Base-by-base conservation (phyloP, 2,329 filamentous ascomycete genomes). In the Sclerotinia minor region DNA sequence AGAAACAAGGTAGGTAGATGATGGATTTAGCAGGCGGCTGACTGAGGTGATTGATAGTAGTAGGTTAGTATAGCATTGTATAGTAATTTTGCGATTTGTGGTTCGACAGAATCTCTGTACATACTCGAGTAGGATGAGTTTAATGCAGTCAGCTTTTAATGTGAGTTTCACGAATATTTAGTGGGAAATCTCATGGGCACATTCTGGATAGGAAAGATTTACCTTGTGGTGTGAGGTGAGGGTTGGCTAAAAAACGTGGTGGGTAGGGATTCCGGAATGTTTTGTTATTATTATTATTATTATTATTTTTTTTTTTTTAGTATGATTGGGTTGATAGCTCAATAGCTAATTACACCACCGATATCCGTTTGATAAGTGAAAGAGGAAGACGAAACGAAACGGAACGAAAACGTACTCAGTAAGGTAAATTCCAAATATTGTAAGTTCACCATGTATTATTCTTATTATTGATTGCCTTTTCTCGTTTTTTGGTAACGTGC, bases 71-170 rank as follows among this genome's bases (percentile, higher is more conserved):
- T 38, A 38, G 35, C 13, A 38, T 38, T 13, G 38, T 38, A 13
- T 35, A 38, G 15, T 38, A 32, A 55, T 19, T 38, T 38, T 41
- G 21, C 19, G 17, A 24, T 17, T 6, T 35, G 59, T 49, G 59
- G 44, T 26, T 63, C 24, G 38, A 53, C 24, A 41, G 47, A 29
- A 29, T 49, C 19, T 50, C 29, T 52, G 59, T 50, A 21, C 41
- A 45, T 35, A 35, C 35, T 35, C 35, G 35, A 35, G 35, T n/a
- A 64, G 60, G 60, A 53, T 64, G 32, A 11, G 15, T 50, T 41
- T 64, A n/a, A 64, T 64, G 47, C 60, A 53, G 60, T 64, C 60
- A 53, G 60, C 60, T 38, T 64, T 41, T 53, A 21, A 58, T 24
- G 35, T 35, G 9, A 38, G 38, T 58, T 58, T 41, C 55, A 58